Evolutionary conservation across 73 alveolate species (phyloP).

Genomic region (Blepharisma japonicum): DNA sequence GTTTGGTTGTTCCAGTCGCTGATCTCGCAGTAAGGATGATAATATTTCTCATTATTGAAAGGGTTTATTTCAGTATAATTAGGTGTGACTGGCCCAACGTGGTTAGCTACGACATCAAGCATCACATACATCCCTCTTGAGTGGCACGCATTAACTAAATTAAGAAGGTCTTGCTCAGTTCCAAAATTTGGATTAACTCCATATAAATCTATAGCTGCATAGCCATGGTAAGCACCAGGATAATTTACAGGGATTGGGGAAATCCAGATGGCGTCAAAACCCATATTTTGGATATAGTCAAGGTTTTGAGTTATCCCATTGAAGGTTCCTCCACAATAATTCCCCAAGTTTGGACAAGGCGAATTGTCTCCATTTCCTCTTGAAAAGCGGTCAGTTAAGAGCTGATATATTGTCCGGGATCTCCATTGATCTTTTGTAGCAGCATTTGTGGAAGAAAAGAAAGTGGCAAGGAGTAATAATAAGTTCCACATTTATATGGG

Average conservation of each 20-base stretch:
- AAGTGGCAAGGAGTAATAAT: background rate
- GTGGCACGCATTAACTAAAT: constrained; percentile 83
- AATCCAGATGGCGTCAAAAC: constrained; percentile 96
- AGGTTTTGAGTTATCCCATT: constrained; percentile 82
- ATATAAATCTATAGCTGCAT: constrained; percentile 81
- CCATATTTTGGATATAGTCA: constrained; percentile 82
- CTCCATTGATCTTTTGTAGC: constrained; percentile 81
- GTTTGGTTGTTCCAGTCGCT: constrained; percentile 14
- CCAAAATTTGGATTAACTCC: constrained; percentile 90
- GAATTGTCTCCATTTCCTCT: constrained; percentile 41
- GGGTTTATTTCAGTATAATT: constrained; percentile 76
- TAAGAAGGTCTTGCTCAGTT: constrained; percentile 64
- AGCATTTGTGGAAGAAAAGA: background rate
- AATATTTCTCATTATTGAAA: constrained; percentile 79
- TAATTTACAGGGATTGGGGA: constrained; percentile 89
- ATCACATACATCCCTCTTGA: constrained; percentile 91
- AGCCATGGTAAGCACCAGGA: constrained; percentile 92
- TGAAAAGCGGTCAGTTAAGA: constrained; percentile 81
- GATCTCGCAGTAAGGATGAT: constrained; percentile 73
- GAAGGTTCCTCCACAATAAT: constrained; percentile 96
- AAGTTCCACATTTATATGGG: too few species aligned
- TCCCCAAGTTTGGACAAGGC: constrained; percentile 46
- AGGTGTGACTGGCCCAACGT: constrained; percentile 73
- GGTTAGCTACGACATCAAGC: constrained; percentile 97
- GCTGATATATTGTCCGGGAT: constrained; percentile 82